Evolutionary conservation across 108 stramenopile genomes (phyloP), one percentile per base, ranked within the genome.

Genomic region (Cyclostephanos tholiformis): DNA sequence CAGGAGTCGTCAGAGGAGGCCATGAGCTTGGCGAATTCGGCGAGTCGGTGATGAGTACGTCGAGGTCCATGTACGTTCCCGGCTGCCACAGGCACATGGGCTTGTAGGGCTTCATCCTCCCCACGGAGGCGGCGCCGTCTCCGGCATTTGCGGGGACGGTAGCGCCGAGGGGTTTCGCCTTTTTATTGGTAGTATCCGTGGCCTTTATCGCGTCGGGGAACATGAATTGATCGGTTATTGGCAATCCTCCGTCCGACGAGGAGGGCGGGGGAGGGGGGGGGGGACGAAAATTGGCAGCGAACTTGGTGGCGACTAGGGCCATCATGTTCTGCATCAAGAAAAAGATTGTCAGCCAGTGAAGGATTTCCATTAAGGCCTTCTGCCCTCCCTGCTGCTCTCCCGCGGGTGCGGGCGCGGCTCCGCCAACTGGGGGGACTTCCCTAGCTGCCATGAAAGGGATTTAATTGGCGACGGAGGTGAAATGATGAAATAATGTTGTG

Each of bases 61-160:
- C 77, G 23, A 82, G 62, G 58, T 83, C 82, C 82, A 83, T 83
- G 19, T 75, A 60, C 27, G 82, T 80, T n/a, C 82, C 82, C 25
- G 65, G 63, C 9, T 44, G 41, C 82, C 82, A 83, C 0, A 83
- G 73, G 51, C 77, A 79, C 14, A 50, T 14, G 10, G 80, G 80
- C 32, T 82, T 78, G n/a, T 35, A 44, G 2, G 1, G 25, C 22
- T 20, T 71, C 22, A 25, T 46, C 35, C 17, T 65, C 23, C 29
- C 46, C 7, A 63, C 46, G 16, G n/a, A 19, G 23, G 14, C 4
- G 4, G 12, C 41, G 41, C 41, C 41, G 41, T 1, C 41, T 9
- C 41, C 41, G 44, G 16, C 44, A 14, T 46, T 16, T 2, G 44
- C 12, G 44, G 44, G 44, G 8, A 32, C 32, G 4, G 41, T 52